Conservation (phyloP, 1,284 basidiomycete genomes). For the Apiotrichum domesticum region DNA sequence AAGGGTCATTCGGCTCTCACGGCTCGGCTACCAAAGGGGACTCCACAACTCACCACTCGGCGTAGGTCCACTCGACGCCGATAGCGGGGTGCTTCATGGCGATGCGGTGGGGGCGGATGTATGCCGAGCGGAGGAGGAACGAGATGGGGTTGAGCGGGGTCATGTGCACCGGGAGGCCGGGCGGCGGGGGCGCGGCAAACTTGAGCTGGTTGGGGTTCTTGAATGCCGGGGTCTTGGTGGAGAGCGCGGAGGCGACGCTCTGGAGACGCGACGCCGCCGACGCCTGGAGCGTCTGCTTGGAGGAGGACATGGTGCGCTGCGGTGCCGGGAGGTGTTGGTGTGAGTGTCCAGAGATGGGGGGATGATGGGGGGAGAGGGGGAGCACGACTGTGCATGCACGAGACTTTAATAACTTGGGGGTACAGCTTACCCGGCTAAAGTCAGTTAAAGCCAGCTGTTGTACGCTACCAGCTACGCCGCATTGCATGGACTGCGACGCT, state of each 20-base stretch:
- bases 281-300: constrained; percentile 7
- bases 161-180: constrained; percentile 4
- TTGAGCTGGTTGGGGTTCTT: constrained; percentile 17
- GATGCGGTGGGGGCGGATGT: constrained; percentile 13
- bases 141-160: constrained; percentile 17
- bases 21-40: too few species aligned
- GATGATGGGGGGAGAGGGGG: background rate
- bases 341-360: background rate
- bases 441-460: too few species aligned
- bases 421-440: too few species aligned
- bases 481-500: too few species aligned
- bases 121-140: constrained; percentile 17
- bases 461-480: too few species aligned
- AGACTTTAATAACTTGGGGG: background rate
- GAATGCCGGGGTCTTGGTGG: constrained; percentile 2
- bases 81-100: constrained; percentile 18
- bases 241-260: constrained; percentile 5
- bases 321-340: too few species aligned
- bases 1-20: too few species aligned
- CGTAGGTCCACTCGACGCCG: constrained; percentile 17
- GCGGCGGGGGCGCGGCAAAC: constrained; percentile 8
- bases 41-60: constrained; percentile 15
- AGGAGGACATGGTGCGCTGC: background rate
- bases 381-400: too few species aligned
- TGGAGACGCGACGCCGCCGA: constrained; percentile 9